Base-by-base conservation (phyloP, 2,329 filamentous ascomycete genomes). In the Alternaria tenuissima region DNA sequence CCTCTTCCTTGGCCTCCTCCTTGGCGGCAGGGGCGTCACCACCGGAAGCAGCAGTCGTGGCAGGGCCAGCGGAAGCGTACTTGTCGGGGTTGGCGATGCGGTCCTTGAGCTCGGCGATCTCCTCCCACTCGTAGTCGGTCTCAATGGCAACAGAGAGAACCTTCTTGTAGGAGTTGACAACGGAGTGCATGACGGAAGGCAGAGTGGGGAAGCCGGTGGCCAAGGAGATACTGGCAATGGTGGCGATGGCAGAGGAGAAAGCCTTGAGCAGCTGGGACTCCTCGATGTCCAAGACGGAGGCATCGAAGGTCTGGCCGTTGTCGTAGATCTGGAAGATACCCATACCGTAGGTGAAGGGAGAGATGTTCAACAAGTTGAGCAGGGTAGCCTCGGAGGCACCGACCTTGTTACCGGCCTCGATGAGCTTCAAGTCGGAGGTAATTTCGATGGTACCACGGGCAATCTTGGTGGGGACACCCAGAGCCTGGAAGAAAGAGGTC, bases 391-490 rank as follows among this genome's bases (percentile, higher is more conserved):
- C 95, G 81, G 95, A 99, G 80, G 95, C 90, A 83, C 96, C 95
- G 87, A 99, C 96, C 89, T 97, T 98, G 87, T 59, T 86, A 75
- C 90, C 89, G 71, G 92, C 88, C 87, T 97, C 93, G 79, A 98
- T 91, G 83, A 99, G 92, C 92, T 97, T 98, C 78, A 99, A 88
- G 81, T 99, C 95, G 78, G 90, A 87, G 69, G 94, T 97, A 81
- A 99, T 99, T 92, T 99, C 95, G 86, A 99, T 99, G 86, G 95
- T 99, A 96, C 95, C 96, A 96, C 95, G 95, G 82, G 95, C 95
- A 86, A 99, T 99, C 93, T 99, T 99, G 89, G 95, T 99, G 81
- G 95, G 95, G 82, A 99, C 93, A 93, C 94, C 94, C 85, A 99
- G 95, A 79, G 95, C 95, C 91, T 99, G 95, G 94, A 99, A 99